phyloP scores from a whole-genome alignment of 2,329 filamentous ascomycete species.

The Immersiporthe knoxdaviesiana region DNA sequence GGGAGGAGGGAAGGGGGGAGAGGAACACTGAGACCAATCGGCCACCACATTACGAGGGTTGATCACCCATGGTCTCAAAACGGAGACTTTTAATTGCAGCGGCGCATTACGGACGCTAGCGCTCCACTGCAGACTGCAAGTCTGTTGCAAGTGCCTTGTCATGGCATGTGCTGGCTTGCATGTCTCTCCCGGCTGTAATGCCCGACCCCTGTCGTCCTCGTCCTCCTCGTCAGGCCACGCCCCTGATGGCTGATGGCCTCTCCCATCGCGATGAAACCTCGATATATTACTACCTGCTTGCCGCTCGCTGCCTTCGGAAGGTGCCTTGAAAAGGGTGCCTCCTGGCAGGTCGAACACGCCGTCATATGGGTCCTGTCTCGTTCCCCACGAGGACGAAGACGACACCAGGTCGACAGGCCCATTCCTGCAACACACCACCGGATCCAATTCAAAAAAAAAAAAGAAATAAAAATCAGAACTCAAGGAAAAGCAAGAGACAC shows the following conservation, averaged over 20 bases:
- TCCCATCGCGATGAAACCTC: conserved; percentile 14
- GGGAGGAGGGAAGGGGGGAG: background rate
- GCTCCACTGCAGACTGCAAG: conserved; percentile 27
- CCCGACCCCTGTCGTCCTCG: conserved; percentile 14
- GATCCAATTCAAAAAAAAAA: background rate
- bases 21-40: background rate
- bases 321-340: background rate
- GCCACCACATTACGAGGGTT: background rate
- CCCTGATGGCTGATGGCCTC: conserved; percentile 8
- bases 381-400: background rate
- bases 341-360: background rate
- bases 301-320: conserved; percentile 5
- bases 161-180: conserved; percentile 27
- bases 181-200: conserved; percentile 21
- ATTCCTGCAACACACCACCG: background rate
- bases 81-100: conserved; percentile 31
- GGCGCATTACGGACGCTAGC: conserved; percentile 26
- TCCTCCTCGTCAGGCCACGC: background rate
- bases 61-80: conserved; percentile 18
- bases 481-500: background rate
- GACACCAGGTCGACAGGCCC: background rate
- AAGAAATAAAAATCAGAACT: no score
- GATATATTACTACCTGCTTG: conserved; percentile 11
- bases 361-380: background rate
- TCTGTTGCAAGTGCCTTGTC: conserved; percentile 9